Conservation (phyloP, 768 basidiomycete genomes). For the Hirschioporus abietinus region DNA sequence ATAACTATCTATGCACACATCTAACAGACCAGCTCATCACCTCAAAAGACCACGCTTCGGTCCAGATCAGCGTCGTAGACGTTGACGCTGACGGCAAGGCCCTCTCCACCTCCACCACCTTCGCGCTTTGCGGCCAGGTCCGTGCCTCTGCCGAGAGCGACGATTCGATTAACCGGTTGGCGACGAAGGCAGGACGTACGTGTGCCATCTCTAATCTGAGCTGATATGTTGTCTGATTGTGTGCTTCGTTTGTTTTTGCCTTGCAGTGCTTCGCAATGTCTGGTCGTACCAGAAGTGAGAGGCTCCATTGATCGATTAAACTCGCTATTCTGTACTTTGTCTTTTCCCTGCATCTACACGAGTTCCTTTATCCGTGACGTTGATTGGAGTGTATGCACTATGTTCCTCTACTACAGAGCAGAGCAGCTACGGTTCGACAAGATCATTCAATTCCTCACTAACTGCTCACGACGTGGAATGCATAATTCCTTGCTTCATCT, state of each 20-base stretch:
- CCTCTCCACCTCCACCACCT: conserved; percentile 74
- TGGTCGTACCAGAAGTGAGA: conserved; percentile 93
- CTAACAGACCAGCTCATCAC: conserved; percentile 90
- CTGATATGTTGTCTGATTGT: background rate
- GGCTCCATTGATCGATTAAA: background rate
- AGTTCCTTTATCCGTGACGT: background rate
- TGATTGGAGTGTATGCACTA: background rate
- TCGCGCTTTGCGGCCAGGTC: conserved; percentile 92
- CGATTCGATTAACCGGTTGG: conserved; percentile 93
- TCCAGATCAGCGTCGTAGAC: conserved; percentile 92
- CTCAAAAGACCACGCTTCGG: conserved; percentile 98
- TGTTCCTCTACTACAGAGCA: background rate
- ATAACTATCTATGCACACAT: conserved; percentile 9
- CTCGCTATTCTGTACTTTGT: background rate
- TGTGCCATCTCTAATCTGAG: conserved; percentile 18
- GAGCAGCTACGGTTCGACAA: too few species aligned
- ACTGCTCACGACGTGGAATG: too few species aligned
- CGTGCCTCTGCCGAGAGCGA: conserved; percentile 95
- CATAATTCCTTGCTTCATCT: too few species aligned
- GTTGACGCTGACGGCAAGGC: conserved; percentile 89
- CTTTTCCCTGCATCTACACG: background rate
- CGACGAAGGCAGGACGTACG: conserved; percentile 93
- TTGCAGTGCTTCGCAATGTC: conserved; percentile 87
- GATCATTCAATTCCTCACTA: too few species aligned
- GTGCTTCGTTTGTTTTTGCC: conserved; percentile 5